These are phyloP conservation scores for Musa itinerans DNA, from an alignment of 176 grass and related monocot genomes.

Conservation along the genomic window DNA sequence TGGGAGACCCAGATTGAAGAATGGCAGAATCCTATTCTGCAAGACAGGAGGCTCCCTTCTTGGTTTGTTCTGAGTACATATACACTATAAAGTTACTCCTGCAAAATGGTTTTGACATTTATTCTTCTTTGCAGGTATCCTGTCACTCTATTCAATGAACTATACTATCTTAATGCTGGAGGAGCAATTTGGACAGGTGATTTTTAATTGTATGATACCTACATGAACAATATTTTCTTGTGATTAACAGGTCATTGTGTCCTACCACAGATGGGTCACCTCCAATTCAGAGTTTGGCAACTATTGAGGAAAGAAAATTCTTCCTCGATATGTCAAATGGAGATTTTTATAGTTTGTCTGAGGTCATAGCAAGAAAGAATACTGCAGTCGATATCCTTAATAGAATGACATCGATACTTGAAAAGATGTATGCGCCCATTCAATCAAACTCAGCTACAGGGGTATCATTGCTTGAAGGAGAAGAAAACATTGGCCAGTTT, in stretches of 20 bases:
- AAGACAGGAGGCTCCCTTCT: constrained; percentile 62
- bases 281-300: constrained; percentile 77
- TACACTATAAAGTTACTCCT: background rate
- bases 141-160: constrained; percentile 92
- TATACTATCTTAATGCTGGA: constrained; percentile 97
- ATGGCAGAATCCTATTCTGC: constrained; percentile 85
- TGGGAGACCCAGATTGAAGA: constrained; percentile 89
- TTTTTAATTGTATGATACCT: constrained; percentile 11
- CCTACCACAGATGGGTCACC: constrained; percentile 62
- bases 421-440: constrained; percentile 62
- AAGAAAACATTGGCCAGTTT: constrained; percentile 97
- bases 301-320: constrained; percentile 68
- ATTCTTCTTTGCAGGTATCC: constrained; percentile 65
- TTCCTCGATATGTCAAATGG: constrained; percentile 70
- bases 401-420: constrained; percentile 68
- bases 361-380: constrained; percentile 37
- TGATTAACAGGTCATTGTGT: constrained; percentile 15
- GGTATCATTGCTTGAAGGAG: constrained; percentile 69
- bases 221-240: constrained; percentile 17
- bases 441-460: constrained; percentile 63
- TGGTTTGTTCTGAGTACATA: constrained; percentile 39
- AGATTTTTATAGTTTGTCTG: constrained; percentile 33
- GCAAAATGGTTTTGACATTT: constrained; percentile 21
- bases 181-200: constrained; percentile 98
- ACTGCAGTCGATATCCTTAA: constrained; percentile 57